phyloP scores from a whole-genome alignment of 1,284 basidiomycete genomes.

The Peniophora sp. region DNA sequence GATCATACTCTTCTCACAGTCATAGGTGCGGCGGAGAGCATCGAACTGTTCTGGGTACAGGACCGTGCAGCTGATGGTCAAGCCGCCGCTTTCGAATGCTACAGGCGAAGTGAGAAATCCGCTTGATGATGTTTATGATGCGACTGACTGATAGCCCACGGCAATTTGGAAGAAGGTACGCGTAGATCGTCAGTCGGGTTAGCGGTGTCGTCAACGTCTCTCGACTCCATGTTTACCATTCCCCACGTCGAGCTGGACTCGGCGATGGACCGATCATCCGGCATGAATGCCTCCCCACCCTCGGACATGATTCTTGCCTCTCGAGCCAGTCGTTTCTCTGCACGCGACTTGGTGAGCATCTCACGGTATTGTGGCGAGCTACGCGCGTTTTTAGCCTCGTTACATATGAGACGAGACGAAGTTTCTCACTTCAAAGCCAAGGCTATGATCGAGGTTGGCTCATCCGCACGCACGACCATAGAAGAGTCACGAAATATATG shows the following conservation, averaged over 20 bases:
- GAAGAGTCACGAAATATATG: conserved; percentile 94
- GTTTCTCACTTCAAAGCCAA: conserved; percentile 76
- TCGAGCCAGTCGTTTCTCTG: conserved; percentile 60
- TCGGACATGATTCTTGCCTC: conserved; percentile 58
- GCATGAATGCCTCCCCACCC: conserved; percentile 76
- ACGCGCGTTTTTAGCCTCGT: background rate
- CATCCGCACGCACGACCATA: conserved; percentile 94
- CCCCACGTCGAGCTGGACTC: conserved; percentile 83
- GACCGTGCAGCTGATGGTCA: conserved; percentile 93
- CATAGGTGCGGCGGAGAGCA: conserved; percentile 84
- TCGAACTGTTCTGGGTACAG: conserved; percentile 98
- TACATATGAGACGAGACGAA: conserved; percentile 6
- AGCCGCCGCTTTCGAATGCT: conserved; percentile 88
- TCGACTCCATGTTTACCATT: conserved; percentile 69
- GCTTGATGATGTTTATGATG: background rate
- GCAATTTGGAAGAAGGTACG: conserved; percentile 69
- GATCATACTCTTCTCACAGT: conserved; percentile 89
- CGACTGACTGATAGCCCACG: conserved; percentile 69
- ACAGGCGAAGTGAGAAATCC: conserved; percentile 10
- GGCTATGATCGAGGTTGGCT: conserved; percentile 97
- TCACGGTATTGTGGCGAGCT: conserved; percentile 88
- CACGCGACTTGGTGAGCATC: conserved; percentile 68
- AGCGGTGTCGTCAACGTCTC: conserved; percentile 31
- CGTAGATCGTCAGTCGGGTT: conserved; percentile 73
- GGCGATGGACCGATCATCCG: conserved; percentile 71